Conservation (phyloP, 495 filamentous ascomycete genomes). For the Penicillium bialowiezense region DNA sequence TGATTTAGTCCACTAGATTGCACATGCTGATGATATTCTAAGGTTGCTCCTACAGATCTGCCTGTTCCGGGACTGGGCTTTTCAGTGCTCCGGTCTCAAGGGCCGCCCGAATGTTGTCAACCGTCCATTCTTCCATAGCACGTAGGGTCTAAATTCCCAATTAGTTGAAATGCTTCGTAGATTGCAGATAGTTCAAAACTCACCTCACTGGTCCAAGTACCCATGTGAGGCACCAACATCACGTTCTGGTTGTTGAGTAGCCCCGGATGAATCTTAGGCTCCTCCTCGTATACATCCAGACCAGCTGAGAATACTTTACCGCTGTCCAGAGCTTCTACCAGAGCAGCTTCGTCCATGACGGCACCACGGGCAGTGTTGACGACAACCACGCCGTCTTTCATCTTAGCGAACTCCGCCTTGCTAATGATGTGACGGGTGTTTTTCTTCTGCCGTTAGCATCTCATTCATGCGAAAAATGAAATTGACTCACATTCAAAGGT, state of each 20-base stretch:
- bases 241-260: conserved; percentile 58
- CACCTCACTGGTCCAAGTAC: conserved; percentile 64
- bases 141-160: conserved; percentile 47
- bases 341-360: conserved; percentile 68
- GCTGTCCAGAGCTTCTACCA: conserved; percentile 59
- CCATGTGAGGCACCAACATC: conserved; percentile 66
- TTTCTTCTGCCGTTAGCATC: conserved; percentile 36
- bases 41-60: conserved; percentile 45
- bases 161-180: conserved; percentile 4
- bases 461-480: not conserved
- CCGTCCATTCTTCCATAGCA: conserved; percentile 63
- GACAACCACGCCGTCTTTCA: conserved; percentile 70
- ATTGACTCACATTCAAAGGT: conserved; percentile 63
- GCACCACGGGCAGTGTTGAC: conserved; percentile 70
- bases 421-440: conserved; percentile 66
- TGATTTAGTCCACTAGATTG: no score
- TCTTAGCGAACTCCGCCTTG: conserved; percentile 57
- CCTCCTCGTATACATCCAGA: conserved; percentile 69
- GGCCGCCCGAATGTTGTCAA: conserved; percentile 58
- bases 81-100: conserved; percentile 55
- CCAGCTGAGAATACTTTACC: conserved; percentile 61
- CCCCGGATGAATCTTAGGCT: conserved; percentile 63
- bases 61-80: conserved; percentile 59
- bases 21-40: no score
- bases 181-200: conserved; percentile 15